Percentiles rank a stretch among this genome's conserved stretches.
Evolutionary conservation across 495 filamentous ascomycete species (phyloP).

Genomic region (Xylaria intraflava): DNA sequence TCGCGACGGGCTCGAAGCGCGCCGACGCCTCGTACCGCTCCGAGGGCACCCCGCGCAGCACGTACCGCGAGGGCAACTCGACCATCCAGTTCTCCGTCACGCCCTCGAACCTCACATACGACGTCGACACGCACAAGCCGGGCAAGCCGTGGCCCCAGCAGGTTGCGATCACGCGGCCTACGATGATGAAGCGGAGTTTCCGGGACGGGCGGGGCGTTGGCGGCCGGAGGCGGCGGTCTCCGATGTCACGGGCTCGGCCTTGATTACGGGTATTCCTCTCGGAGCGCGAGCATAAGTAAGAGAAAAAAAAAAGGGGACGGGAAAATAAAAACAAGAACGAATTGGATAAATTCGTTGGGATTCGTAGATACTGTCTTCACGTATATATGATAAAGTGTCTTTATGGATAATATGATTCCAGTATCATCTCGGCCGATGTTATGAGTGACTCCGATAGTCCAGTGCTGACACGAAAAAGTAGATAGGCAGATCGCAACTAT

Average conservation of each 20-base stretch:
- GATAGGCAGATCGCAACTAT: too few relatives aligned
- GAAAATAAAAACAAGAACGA: too few relatives aligned
- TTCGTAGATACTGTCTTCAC: too few relatives aligned
- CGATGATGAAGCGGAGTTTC: constrained; percentile 22
- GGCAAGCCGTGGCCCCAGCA: constrained; percentile 17
- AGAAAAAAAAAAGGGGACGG: too few relatives aligned
- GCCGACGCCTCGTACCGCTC: constrained; percentile 38
- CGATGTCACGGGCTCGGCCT: not conserved
- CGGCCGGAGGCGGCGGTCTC: not conserved
- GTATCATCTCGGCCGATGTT: too few relatives aligned
- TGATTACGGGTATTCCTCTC: not conserved
- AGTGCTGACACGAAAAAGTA: too few relatives aligned
- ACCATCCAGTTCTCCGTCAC: constrained; percentile 49
- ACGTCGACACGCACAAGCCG: constrained; percentile 45
- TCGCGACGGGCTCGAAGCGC: constrained; percentile 50
- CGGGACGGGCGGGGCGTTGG: constrained; percentile 2
- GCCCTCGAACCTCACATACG: constrained; percentile 47
- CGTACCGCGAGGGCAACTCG: constrained; percentile 51
- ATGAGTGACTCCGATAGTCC: too few relatives aligned
- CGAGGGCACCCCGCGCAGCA: constrained; percentile 42
- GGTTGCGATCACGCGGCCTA: not conserved
- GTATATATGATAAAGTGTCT: too few relatives aligned
- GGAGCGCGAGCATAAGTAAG: too few relatives aligned
- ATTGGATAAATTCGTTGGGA: too few relatives aligned
- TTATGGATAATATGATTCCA: too few relatives aligned